Base-by-base conservation (phyloP, 2,329 filamentous ascomycete genomes). In the Monascus ruber region DNA sequence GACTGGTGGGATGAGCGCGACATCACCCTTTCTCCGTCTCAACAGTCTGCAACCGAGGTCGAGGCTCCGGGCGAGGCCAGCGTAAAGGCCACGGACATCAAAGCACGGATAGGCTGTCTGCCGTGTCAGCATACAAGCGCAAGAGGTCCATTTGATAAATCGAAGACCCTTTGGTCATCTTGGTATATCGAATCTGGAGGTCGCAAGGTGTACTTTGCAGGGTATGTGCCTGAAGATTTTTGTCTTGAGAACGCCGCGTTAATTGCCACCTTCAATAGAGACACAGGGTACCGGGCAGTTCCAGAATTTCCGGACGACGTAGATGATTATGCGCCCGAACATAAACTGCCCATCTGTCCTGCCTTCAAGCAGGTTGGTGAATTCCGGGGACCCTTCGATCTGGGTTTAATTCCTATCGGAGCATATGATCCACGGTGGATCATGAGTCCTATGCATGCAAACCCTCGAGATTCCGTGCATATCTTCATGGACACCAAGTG, bases 1-100 rank as follows among this genome's bases (percentile, higher is more conserved):
- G 89, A 96, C 63, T 95, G 89, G 89, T 95, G 89, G 89, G 81
- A 94, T 50, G 81, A 85, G 46, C 73, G 78, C 5, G 79, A 89
- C 35, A 61, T 94, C n/a, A 77, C 68, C 0, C 63, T 94, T 25
- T 69, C 73, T 9, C 56, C 63, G 5, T 51, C 53, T 6, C 48
- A 50, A 42, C 39, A 51, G 47, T 47, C 51, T 9, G 31, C 37
- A 1, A 40, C 47, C 0, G 49, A 59, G 36, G 54, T 63, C 3
- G 56, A 53, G 27, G 51, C 47, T n/a, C 42, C 46, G 6, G 50
- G 56, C 17, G 50, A 47, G 36, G 37, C 45, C 17, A 24, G 41
- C 34, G 40, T 50, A 0, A 47, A 46, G 4, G 31, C 53, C 7
- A 48, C 55, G 3, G 68, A 72, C 33, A 85, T 94, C 45, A 72